These are phyloP conservation scores for Corynascus novoguineensis DNA, from an alignment of 495 filamentous ascomycete species.

Conservation along the genomic window DNA sequence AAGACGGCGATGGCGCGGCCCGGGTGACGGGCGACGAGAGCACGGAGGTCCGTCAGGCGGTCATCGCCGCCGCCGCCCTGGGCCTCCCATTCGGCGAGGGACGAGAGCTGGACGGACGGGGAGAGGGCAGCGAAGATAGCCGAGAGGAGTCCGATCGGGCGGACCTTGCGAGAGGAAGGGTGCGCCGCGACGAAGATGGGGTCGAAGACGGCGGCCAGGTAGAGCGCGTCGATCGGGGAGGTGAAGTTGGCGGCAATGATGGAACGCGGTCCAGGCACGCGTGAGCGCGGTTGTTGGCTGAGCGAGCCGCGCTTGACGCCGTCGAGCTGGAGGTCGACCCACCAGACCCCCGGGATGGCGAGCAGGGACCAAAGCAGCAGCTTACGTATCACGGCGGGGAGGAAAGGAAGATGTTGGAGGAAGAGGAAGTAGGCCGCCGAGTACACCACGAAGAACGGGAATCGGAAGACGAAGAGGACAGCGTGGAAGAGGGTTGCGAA, in stretches of 20 bases:
- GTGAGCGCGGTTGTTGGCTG: slow-evolving; percentile 52
- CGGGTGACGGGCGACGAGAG: slow-evolving; percentile 62
- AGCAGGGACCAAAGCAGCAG: slow-evolving; percentile 80
- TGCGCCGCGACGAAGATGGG: slow-evolving; percentile 86
- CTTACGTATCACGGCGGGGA: slow-evolving; percentile 75
- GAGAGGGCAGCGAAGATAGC: slow-evolving; percentile 72
- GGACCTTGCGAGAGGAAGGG: slow-evolving; percentile 64
- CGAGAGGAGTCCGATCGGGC: slow-evolving; percentile 65
- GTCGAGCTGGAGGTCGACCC: slow-evolving; percentile 94
- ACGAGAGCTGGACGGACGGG: slow-evolving; percentile 39
- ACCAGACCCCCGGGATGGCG: slow-evolving; percentile 86
- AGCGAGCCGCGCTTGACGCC: slow-evolving; percentile 80
- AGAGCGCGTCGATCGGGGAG: slow-evolving; percentile 86
- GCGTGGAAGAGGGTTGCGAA: slow-evolving; percentile 57
- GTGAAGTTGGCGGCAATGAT: slow-evolving; percentile 89
- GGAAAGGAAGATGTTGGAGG: slow-evolving; percentile 71
- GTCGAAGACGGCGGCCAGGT: slow-evolving; percentile 95
- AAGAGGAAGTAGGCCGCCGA: slow-evolving; percentile 68
- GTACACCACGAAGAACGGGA: slow-evolving; percentile 69
- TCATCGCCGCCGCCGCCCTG: background rate
- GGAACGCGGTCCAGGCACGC: slow-evolving; percentile 67
- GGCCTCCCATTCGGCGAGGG: slow-evolving; percentile 26
- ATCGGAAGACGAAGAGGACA: slow-evolving; percentile 72
- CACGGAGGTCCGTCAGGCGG: slow-evolving; percentile 55
- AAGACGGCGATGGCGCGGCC: slow-evolving; percentile 74